Percentiles rank a stretch among this genome's conserved stretches.
Evolutionary conservation across 2,329 filamentous ascomycete genomes (phyloP).

Genomic region (Aspergillus fijiensis): DNA sequence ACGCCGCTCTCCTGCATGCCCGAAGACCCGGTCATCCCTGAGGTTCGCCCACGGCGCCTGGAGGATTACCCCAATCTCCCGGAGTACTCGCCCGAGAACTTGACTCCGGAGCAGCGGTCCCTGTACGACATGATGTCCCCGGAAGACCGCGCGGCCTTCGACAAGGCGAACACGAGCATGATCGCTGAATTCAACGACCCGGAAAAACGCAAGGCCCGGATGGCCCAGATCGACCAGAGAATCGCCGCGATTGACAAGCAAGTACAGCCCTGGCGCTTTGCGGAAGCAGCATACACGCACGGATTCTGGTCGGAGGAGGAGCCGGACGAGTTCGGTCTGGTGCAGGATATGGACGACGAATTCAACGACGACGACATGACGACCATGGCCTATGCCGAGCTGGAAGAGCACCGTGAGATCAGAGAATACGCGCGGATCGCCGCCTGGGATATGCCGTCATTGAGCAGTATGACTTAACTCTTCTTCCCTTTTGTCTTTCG

Average conservation of each 20-base stretch:
- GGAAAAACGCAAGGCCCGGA: conserved; percentile 26
- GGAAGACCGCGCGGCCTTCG: conserved; percentile 38
- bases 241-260: conserved; percentile 34
- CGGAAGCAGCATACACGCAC: conserved; percentile 8
- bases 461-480: conserved; percentile 65
- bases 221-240: conserved; percentile 35
- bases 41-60: conserved; percentile 26
- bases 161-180: conserved; percentile 35
- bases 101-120: conserved; percentile 35
- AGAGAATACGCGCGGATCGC: conserved; percentile 83
- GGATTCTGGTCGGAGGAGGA: conserved; percentile 49
- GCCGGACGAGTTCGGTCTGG: conserved; percentile 43
- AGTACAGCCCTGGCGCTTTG: conserved; percentile 25
- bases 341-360: conserved; percentile 56
- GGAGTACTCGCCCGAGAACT: conserved; percentile 38
- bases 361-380: conserved; percentile 78
- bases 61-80: conserved; percentile 32
- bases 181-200: conserved; percentile 41
- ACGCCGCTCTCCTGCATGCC: conserved; percentile 34
- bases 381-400: conserved; percentile 76
- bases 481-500: conserved; percentile 12
- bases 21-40: conserved; percentile 35
- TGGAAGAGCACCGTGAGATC: conserved; percentile 84
- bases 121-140: conserved; percentile 42
- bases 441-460: conserved; percentile 92